Base-by-base conservation (phyloP, 1,139 yeast species). In the Kodamaea suecica region DNA sequence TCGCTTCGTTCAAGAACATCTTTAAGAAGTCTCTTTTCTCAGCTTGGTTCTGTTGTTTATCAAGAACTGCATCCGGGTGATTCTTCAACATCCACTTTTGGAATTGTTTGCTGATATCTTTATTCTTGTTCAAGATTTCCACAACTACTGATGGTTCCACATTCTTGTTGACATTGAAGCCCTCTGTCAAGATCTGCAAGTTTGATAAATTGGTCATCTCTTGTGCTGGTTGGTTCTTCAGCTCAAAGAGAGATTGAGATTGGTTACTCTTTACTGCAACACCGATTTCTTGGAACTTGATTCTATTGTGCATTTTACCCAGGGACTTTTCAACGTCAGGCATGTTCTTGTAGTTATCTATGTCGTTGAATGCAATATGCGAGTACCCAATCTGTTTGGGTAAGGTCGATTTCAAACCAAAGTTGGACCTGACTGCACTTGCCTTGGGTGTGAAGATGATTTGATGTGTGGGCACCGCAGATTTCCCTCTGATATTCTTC, bases 271-370 rank as follows among this genome's bases (percentile, higher is more conserved):
- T 65, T 37, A 67, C 59, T 9, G 63, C 63, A 17, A 66, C 45
- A 4, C 69, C 73, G 33, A 62, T 48, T 49, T 70, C 76, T 48
- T 69, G 73, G 44, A 67, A 70, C 49, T 66, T 66, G 38, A 63
- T 41, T 34, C 73, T 50, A 38, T 59, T 66, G 46, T 66, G 64
- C 43, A 58, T 53, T 27, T 59, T 52, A 3, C 74, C 73, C 0
- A 71, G 55, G 41, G 59, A 62, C 40, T 66, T 68, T 44, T 70
- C 76, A 8, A 70, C 73, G 50, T 70, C 76, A 2, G 76, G 75
- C 70, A 70, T 69, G 41, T 60, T 64, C 40, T 55, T 60, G 38
- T 51, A 49, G 46, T 70, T 70, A 47, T 70, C 76, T 23, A 70
- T 58, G 45, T 70, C 70, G 47, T 70, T 70, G 52, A 52, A 67